A percentile compares a stretch with the other conserved stretches of the same genome.
Evolutionary conservation across 2,329 filamentous ascomycete species (phyloP).

Genomic region (Paramyrothecium sp.): DNA sequence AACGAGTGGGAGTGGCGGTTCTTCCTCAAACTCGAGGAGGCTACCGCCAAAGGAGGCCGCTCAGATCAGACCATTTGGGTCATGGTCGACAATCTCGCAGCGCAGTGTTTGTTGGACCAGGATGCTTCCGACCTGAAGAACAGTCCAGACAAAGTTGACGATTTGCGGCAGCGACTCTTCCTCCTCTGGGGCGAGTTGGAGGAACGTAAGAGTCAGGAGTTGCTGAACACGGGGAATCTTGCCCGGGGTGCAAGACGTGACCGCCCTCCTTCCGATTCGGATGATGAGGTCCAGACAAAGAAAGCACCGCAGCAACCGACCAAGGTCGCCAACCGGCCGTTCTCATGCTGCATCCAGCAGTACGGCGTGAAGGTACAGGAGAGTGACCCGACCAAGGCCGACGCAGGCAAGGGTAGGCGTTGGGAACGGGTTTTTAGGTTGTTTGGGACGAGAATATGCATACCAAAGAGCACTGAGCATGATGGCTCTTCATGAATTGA

Average conservation of each 20-base stretch:
- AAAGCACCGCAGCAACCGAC: conserved; percentile 4
- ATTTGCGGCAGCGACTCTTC: conserved; percentile 69
- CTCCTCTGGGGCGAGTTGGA: conserved; percentile 84
- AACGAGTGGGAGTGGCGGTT: conserved; percentile 81
- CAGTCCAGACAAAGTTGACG: conserved; percentile 44
- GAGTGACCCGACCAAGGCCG: conserved; percentile 37
- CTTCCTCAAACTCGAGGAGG: conserved; percentile 74
- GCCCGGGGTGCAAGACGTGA: background rate
- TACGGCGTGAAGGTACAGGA: conserved; percentile 58
- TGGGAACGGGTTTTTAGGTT: conserved; percentile 66
- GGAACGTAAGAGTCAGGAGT: conserved; percentile 56
- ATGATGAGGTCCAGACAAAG: conserved; percentile 22
- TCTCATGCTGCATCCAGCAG: conserved; percentile 69
- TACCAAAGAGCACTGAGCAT: background rate
- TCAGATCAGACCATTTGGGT: conserved; percentile 59
- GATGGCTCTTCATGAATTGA: background rate
- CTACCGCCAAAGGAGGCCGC: conserved; percentile 28
- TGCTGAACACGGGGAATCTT: conserved; percentile 21
- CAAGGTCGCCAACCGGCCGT: conserved; percentile 54
- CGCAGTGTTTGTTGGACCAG: conserved; percentile 45
- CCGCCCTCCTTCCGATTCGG: conserved; percentile 35
- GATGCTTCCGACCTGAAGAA: conserved; percentile 55
- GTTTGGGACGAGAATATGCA: conserved; percentile 60
- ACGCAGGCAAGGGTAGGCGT: conserved; percentile 42
- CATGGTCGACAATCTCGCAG: conserved; percentile 60